Evolutionary conservation across 129 eudicot genomes (phyloP), one percentile per base, ranked within the genome.

Genomic region (Tanacetum coccineum): DNA sequence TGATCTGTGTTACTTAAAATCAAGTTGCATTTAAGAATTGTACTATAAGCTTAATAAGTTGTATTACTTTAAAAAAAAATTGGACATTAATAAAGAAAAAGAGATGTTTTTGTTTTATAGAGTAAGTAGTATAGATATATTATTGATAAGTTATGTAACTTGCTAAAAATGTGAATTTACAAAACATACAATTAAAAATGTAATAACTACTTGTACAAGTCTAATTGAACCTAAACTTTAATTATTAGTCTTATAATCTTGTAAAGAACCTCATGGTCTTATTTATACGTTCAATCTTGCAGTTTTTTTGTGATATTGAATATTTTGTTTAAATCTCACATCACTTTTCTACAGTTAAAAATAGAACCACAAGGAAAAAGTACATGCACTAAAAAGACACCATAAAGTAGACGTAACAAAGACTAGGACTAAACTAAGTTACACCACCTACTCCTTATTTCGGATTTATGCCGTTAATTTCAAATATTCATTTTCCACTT

Each of bases 381-480:
- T n/a, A 30, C 20, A 49, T 2, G 9, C 52, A n/a, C n/a, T n/a
- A 4, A 40, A 50, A 36, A 63, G 25, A 13, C n/a, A 50, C 48
- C 51, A 59, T 45, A 57, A 67, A 53, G 44, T 59, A 9, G 15
- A 6, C 3, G 7, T 58, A 46, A 40, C 17, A 4, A 40, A 17
- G 18, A 39, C 13, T 54, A 64, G 42, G 42, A 13, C 30, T n/a
- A 45, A 11, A 25, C 36, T 56, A 4, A 71, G 39, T 9, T 3
- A n/a, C 6, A 42, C n/a, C 0, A 71, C 30, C 79, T 75, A 67
- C 59, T 67, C 17, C 17, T 4, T 14, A 21, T 67, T 74, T 75
- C 64, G 64, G 70, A 75, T 46, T 75, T 68, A 59, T 75, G 47
- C 70, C 64, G 74, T 67, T 75, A 59, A 45, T 75, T 59, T 68